Evolutionary conservation across 2,329 filamentous ascomycete genomes (phyloP).

Genomic region (Aspergillus sp.): DNA sequence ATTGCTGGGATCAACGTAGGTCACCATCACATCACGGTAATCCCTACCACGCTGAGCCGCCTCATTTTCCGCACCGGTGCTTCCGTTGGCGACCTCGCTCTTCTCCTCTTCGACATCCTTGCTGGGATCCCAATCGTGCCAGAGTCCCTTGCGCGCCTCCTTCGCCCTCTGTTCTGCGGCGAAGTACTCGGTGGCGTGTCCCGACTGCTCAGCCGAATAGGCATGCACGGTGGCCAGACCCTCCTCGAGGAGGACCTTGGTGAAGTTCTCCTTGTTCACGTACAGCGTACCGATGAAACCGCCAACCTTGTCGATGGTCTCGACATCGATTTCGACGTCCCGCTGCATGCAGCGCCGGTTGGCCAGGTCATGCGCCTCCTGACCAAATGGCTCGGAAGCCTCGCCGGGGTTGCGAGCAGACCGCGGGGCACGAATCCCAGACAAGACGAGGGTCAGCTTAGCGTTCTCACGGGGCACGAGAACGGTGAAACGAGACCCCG

Average conservation of each 20-base stretch:
- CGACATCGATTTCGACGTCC: constrained; percentile 92
- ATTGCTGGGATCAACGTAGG: constrained; percentile 74
- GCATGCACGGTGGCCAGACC: constrained; percentile 88
- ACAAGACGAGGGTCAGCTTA: constrained; percentile 92
- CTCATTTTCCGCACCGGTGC: constrained; percentile 53
- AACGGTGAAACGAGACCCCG: constrained; percentile 90
- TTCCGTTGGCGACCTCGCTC: constrained; percentile 48
- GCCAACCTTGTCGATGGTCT: constrained; percentile 93
- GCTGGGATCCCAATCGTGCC: constrained; percentile 92
- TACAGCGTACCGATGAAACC: constrained; percentile 96
- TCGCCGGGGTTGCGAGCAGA: constrained; percentile 79
- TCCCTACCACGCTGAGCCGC: constrained; percentile 70
- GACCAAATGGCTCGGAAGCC: constrained; percentile 86
- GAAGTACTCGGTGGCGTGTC: constrained; percentile 82
- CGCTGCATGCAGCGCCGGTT: constrained; percentile 87
- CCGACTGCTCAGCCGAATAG: constrained; percentile 94
- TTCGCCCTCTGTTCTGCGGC: constrained; percentile 87
- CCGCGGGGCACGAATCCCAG: constrained; percentile 84
- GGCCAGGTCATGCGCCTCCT: constrained; percentile 90
- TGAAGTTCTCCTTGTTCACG: constrained; percentile 92
- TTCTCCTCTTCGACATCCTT: constrained; percentile 69
- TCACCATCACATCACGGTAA: constrained; percentile 91
- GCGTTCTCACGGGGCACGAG: constrained; percentile 88
- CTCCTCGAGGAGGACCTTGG: constrained; percentile 89
- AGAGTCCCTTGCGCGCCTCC: constrained; percentile 80